Percentiles rank a stretch among this genome's conserved stretches.
phyloP scores from a whole-genome alignment of 257 asterid species.

The Henckelia pumila region DNA sequence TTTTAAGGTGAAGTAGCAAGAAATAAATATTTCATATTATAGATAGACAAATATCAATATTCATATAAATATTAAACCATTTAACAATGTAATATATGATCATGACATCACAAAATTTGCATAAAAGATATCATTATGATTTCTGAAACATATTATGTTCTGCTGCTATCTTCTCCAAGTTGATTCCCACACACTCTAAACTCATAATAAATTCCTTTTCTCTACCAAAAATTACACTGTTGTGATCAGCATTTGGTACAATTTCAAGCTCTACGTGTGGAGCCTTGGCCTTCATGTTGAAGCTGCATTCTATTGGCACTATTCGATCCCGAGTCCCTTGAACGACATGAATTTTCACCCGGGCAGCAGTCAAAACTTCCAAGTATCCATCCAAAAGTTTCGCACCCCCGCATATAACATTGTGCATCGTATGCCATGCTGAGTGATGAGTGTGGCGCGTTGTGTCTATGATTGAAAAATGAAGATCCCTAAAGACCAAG shows the following conservation, averaged over 20 bases:
- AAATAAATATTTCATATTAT: too few relatives aligned
- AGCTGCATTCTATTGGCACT: conserved; percentile 65
- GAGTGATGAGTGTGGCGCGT: conserved; percentile 83
- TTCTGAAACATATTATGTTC: not conserved
- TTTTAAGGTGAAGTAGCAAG: too few relatives aligned
- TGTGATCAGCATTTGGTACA: conserved; percentile 52
- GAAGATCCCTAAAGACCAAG: conserved; percentile 46
- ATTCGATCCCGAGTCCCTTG: conserved; percentile 66
- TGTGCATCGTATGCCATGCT: conserved; percentile 89
- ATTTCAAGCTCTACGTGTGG: conserved; percentile 45
- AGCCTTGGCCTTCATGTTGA: conserved; percentile 50
- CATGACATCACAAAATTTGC: too few relatives aligned
- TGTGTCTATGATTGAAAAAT: conserved; percentile 36
- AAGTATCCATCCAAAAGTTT: conserved; percentile 57
- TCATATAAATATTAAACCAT: too few relatives aligned
- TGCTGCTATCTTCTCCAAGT: not conserved
- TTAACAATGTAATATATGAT: too few relatives aligned
- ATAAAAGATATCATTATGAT: too few relatives aligned
- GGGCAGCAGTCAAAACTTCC: conserved; percentile 35
- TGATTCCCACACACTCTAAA: conserved; percentile 56
- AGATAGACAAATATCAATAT: too few relatives aligned
- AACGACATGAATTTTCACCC: conserved; percentile 44
- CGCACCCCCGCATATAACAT: conserved; percentile 73
- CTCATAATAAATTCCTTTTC: conserved; percentile 39
- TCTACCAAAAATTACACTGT: conserved; percentile 50